Conservation (phyloP, 305 asterid genomes). For the Fraxinus albicans region DNA sequence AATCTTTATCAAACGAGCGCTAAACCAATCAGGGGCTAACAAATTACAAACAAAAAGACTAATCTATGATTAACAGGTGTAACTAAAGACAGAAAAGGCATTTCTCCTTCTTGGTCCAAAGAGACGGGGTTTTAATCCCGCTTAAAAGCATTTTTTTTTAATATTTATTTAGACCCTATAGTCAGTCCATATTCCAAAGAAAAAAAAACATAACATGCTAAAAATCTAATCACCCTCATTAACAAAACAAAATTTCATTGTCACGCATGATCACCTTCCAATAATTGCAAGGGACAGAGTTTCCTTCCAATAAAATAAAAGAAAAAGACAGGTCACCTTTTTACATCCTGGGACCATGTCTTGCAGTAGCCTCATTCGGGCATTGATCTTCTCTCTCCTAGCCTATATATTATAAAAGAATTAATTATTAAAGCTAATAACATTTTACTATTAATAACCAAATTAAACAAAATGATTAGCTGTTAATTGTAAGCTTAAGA, state of each 20-base stretch:
- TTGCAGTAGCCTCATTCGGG: constrained; percentile 86
- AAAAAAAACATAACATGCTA: not conserved
- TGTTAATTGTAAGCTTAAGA: constrained; percentile 23
- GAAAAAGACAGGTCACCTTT: constrained; percentile 69
- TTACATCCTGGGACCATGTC: constrained; percentile 98
- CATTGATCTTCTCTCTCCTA: constrained; percentile 97
- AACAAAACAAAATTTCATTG: not conserved
- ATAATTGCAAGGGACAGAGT: not conserved
- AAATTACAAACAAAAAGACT: not conserved
- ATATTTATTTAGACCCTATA: not conserved
- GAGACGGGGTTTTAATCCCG: not conserved
- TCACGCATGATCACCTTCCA: not conserved
- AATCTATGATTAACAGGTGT: not conserved
- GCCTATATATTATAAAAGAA: constrained; percentile 53
- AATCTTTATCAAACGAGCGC: not conserved
- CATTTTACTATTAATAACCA: constrained; percentile 23
- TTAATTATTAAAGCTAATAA: constrained; percentile 15
- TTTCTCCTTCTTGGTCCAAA: not conserved
- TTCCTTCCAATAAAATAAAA: not conserved
- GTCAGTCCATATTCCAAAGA: not conserved
- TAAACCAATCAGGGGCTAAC: not conserved
- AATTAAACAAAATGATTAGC: constrained; percentile 29
- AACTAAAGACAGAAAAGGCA: not conserved
- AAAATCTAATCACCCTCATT: constrained; percentile 25
- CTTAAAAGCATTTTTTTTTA: not conserved